Evolutionary conservation across 2,329 filamentous ascomycete species (phyloP), one percentile per base, ranked within the genome.

Genomic region (Zelopaecilomyces penicillatus): DNA sequence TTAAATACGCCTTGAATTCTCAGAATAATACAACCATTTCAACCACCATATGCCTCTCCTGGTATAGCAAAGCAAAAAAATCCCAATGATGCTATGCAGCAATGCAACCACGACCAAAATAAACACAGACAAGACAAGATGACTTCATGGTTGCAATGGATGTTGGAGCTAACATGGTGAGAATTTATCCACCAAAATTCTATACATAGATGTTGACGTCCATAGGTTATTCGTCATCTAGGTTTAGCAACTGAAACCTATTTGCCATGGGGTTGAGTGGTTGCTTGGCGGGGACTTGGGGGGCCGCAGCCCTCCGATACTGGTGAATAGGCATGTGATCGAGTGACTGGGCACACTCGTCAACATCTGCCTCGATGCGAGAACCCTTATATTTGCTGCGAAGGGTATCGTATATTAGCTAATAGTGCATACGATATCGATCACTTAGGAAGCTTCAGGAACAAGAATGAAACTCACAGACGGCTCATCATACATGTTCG

Each of bases 401-500:
- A 19, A 19, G 19, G 19, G 19, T 19, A 19, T 19, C 19, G 19
- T 19, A 19, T 61, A 19, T 19, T 19, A 19, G 19, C 19, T 19
- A 19, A 19, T 19, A 19, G 19, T 19, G 19, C 19, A 32, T 62
- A 52, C 19, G 33, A 7, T 37, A n/a, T 10, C 29, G 27, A 19
- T 28, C n/a, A 19, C 26, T 36, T 1, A 26, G 2, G 9, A 34
- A 10, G 6, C 19, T 3, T 3, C 11, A 10, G 30, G 26, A 19
- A 7, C 27, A 9, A 31, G 8, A 37, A 19, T 11, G 26, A 37
- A 27, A 64, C 73, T 58, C 59, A 77, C 74, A 52, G 51, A 43
- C 72, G 67, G 50, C 74, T 80, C 76, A 84, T 82, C 83, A 94
- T 85, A 65, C 87, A 93, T 7, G 78, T 85, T 12, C 79, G 76